Evolutionary conservation across 2,329 filamentous ascomycete genomes (phyloP), one percentile per base, ranked within the genome.

Genomic region (Basipetospora chlamydospora): DNA sequence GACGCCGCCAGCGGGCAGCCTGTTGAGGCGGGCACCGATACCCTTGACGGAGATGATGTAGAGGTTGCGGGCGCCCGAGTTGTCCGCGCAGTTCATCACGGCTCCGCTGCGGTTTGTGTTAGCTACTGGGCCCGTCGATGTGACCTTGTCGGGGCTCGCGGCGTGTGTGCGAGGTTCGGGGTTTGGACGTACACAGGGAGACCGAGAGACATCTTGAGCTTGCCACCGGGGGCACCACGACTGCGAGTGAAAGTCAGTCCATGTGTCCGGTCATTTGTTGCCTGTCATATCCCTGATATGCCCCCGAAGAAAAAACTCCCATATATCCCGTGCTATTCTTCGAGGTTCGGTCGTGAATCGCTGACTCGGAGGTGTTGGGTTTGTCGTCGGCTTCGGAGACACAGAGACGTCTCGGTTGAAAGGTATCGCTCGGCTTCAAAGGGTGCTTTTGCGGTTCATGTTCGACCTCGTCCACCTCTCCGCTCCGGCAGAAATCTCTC

Each of bases 131-230:
- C n/a, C n/a, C n/a, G n/a, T n/a, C n/a, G n/a, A n/a, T n/a, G n/a
- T n/a, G n/a, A n/a, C n/a, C n/a, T n/a, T n/a, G n/a, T n/a, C n/a
- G n/a, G n/a, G n/a, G n/a, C n/a, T n/a, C n/a, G n/a, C n/a, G n/a
- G n/a, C n/a, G n/a, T n/a, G 12, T 8, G 12, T n/a, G n/a, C 17
- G 17, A 11, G 15, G 11, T 11, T 16, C 9, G 31, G 28, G 28
- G 28, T 31, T 10, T 15, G 6, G 6, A 83, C 86, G 66, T 93
- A 95, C 87, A 94, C 86, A 70, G 90, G 90, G 59, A 98, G 86
- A 95, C 85, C 90, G 69, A 98, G 85, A 66, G 90, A 95, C 90
- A 98, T 98, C 83, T 94, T 96, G 60, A 96, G 83, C 83, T 98
- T 98, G 83, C 92, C 92, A 78, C 90, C 90, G 60, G 87, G 82